Evolutionary conservation across 1,139 yeast species (phyloP), one percentile per base, ranked within the genome.

Genomic region (Komagataea norvegica): DNA sequence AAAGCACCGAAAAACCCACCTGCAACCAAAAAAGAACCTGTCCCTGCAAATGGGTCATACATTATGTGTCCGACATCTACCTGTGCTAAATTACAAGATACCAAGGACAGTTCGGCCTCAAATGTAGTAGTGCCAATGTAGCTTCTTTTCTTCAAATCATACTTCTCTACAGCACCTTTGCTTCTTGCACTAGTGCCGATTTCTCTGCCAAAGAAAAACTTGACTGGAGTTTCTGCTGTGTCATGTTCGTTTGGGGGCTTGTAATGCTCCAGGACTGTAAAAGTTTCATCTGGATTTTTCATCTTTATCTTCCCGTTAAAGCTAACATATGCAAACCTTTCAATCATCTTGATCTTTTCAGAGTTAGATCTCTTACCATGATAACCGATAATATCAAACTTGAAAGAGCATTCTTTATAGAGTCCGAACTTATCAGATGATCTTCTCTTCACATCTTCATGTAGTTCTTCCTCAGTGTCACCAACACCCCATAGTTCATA

Each of bases 111-210:
- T 52, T 82, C 93, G 0, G 96, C 95, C 51, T 91, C 99, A 61
- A 91, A 91, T 9, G 96, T 85, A 0, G 99, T 91, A 11, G 98
- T 91, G 2, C 98, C 98, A 44, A 88, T 89, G 54, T 85, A 88
- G 37, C 78, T 81, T 53, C 99, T 72, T 50, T 80, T 79, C 55
- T 80, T 83, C 48, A 91, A 68, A 56, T 89, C 96, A 51, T 83
- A 86, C 40, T 68, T 73, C 49, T 89, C 97, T 43, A 87, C 68
- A 3, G 79, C 69, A 27, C 73, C 77, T 14, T 63, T 59, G 2
- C 72, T 60, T 52, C 98, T 70, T 24, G 81, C 79, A 47, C 91
- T 75, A 20, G 71, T 57, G 43, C 75, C 75, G 14, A 91, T 67
- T 48, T 74, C 73, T 55, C 95, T 71, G 1, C 95, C 95, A 58